phyloP scores from a whole-genome alignment of 441 rosid species.

The Bruguiera hainesii region DNA sequence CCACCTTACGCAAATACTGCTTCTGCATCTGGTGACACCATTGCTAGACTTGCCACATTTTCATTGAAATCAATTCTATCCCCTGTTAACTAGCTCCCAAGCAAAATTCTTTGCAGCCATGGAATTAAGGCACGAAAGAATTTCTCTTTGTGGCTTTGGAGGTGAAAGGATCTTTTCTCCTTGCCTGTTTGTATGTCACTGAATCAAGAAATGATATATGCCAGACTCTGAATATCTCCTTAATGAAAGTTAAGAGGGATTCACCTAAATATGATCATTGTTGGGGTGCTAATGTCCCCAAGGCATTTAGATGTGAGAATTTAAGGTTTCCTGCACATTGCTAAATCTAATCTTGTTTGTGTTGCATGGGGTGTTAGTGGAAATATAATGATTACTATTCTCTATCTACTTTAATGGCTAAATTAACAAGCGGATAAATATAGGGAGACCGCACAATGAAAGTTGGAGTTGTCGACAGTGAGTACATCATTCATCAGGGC shows the following conservation, averaged over 20 bases:
- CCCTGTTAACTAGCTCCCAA: background rate
- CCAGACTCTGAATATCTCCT: no score
- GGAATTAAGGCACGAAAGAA: no score
- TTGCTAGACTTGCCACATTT: background rate
- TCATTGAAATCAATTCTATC: background rate
- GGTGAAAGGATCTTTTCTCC: background rate
- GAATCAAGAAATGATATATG: no score
- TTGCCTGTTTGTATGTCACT: no score
- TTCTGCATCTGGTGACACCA: background rate
- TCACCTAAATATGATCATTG: no score
- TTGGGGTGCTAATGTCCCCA: no score
- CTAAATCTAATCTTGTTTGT: no score
- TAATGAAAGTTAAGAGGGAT: no score
- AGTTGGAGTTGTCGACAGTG: conserved; percentile 85
- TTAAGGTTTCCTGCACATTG: no score
- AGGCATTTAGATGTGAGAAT: no score
- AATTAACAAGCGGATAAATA: background rate
- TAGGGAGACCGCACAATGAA: conserved; percentile 89
- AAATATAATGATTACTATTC: background rate
- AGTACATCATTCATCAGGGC: conserved; percentile 80
- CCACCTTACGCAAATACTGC: background rate
- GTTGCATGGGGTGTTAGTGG: no score
- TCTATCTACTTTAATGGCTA: background rate
- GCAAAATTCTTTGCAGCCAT: background rate
- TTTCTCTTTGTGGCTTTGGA: background rate